Percentiles rank a stretch among this genome's conserved stretches.
These are phyloP conservation scores for Scheffersomyces segobiensis DNA, from an alignment of 1,139 yeast genomes.

Conservation along the genomic window DNA sequence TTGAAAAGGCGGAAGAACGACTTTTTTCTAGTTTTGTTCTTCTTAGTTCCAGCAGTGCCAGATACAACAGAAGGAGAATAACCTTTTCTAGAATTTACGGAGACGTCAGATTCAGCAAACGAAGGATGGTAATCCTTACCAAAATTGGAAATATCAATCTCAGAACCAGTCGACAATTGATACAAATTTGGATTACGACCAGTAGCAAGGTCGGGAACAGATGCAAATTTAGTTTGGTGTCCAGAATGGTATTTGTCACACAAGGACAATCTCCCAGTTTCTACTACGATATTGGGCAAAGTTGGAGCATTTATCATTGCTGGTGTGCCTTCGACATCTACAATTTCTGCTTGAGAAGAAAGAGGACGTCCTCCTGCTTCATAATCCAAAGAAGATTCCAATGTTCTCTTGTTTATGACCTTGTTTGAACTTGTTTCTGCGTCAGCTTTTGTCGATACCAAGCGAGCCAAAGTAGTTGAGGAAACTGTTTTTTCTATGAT, in stretches of 20 bases:
- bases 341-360: conserved; percentile 33
- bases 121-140: conserved; percentile 46
- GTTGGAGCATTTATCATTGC: neutral
- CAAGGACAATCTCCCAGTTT: conserved; percentile 1
- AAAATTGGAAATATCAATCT: conserved; percentile 41
- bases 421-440: conserved; percentile 7
- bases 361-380: conserved; percentile 23
- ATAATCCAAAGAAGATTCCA: conserved; percentile 7
- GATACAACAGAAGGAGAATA: neutral
- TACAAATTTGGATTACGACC: conserved; percentile 17
- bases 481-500: conserved; percentile 31
- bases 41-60: conserved; percentile 3
- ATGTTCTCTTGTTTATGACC: conserved; percentile 12
- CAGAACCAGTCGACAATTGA: conserved; percentile 39
- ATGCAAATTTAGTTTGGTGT: conserved; percentile 13
- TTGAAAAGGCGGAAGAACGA: conserved; percentile 28
- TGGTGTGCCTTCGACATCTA: conserved; percentile 8
- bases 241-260: conserved; percentile 1
- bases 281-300: neutral
- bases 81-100: neutral
- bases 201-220: conserved; percentile 28
- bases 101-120: conserved; percentile 14
- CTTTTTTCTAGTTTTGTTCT: conserved; percentile 14
- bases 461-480: conserved; percentile 9
- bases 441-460: neutral